These are phyloP conservation scores for Geosmithia putterillii DNA, from an alignment of 2,329 filamentous ascomycete species.

Conservation along the genomic window DNA sequence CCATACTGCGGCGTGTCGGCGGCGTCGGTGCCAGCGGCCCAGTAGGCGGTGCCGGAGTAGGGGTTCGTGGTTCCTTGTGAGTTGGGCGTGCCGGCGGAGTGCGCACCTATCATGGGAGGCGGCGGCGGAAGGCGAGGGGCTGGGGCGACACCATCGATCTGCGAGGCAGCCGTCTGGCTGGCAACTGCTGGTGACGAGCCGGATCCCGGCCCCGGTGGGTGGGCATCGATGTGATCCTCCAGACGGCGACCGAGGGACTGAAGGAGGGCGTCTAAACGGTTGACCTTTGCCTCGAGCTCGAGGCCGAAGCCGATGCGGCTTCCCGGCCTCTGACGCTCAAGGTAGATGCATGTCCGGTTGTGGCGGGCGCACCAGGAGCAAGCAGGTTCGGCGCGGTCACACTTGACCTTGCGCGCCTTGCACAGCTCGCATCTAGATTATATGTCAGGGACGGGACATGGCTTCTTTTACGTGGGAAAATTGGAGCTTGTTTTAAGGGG, in stretches of 20 bases:
- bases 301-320: slow-evolving; percentile 48
- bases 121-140: background rate
- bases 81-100: slow-evolving; percentile 4
- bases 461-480: no score
- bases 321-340: slow-evolving; percentile 59
- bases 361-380: slow-evolving; percentile 63
- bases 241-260: slow-evolving; percentile 28
- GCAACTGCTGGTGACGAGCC: slow-evolving; percentile 19
- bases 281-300: slow-evolving; percentile 45
- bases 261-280: slow-evolving; percentile 34
- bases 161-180: slow-evolving; percentile 19
- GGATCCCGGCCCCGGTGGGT: slow-evolving; percentile 12
- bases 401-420: slow-evolving; percentile 32
- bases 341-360: slow-evolving; percentile 54
- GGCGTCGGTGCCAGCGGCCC: slow-evolving; percentile 3
- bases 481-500: background rate
- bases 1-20: slow-evolving; percentile 3
- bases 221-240: slow-evolving; percentile 24
- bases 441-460: slow-evolving; percentile 1
- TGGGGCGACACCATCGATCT: slow-evolving; percentile 4
- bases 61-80: slow-evolving; percentile 1
- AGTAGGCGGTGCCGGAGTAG: slow-evolving; percentile 1
- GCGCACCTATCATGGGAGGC: background rate
- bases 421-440: slow-evolving; percentile 26
- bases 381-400: slow-evolving; percentile 42